phyloP scores from a whole-genome alignment of 2,329 filamentous ascomycete genomes.

The Macrophomina tecta region DNA sequence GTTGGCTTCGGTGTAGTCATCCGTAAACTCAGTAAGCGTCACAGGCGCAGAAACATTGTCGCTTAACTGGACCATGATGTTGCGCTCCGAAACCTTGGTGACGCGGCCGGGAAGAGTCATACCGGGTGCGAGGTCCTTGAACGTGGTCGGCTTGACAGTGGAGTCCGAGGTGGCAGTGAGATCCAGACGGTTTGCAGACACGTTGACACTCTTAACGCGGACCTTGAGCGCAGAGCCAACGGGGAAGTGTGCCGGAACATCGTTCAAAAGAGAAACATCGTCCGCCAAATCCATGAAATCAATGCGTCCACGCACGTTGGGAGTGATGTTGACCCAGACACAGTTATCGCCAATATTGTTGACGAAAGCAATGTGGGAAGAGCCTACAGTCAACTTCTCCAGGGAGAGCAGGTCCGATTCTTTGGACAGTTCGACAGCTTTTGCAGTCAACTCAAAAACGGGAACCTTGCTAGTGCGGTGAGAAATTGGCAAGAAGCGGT shows the following conservation, averaged over 20 bases:
- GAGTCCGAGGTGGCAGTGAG: conserved; percentile 75
- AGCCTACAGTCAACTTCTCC: conserved; percentile 73
- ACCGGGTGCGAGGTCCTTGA: conserved; percentile 75
- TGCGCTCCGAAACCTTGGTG: conserved; percentile 83
- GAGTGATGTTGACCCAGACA: conserved; percentile 90
- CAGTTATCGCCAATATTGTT: conserved; percentile 84
- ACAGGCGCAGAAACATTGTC: conserved; percentile 80
- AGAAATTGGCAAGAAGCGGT: conserved; percentile 88
- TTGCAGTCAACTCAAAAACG: conserved; percentile 86
- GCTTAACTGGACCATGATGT: conserved; percentile 84
- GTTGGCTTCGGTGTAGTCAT: conserved; percentile 84
- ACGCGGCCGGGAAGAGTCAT: conserved; percentile 84
- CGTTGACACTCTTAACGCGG: conserved; percentile 76
- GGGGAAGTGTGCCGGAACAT: conserved; percentile 81
- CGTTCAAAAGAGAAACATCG: conserved; percentile 77
- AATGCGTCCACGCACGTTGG: conserved; percentile 84
- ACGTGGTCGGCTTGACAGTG: conserved; percentile 64
- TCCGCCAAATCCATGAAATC: conserved; percentile 84
- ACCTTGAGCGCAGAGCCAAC: conserved; percentile 87
- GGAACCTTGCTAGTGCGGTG: conserved; percentile 79
- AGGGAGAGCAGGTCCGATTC: conserved; percentile 71
- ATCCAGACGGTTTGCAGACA: conserved; percentile 76
- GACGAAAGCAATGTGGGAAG: conserved; percentile 79
- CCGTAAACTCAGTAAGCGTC: conserved; percentile 80
- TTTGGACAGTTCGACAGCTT: conserved; percentile 62